Percentiles rank a stretch among this genome's conserved stretches.
Conservation (phyloP, 2,329 filamentous ascomycete species). For the Diaporthe caulivora region DNA sequence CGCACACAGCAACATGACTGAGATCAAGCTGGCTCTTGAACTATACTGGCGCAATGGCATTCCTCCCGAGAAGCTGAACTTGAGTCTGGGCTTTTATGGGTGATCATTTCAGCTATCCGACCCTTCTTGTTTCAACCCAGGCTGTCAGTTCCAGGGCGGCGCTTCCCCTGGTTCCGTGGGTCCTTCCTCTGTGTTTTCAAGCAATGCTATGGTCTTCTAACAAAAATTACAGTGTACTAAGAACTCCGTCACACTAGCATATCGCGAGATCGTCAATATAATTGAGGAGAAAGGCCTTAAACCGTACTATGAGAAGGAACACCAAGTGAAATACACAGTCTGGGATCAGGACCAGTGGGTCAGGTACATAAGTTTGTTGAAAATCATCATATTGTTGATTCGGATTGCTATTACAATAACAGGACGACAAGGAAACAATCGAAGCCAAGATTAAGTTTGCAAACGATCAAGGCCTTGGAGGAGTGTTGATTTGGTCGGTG, state of each 20-base stretch:
- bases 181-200: no score
- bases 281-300: constrained; percentile 35
- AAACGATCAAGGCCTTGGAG: no score
- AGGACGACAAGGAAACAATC: no score
- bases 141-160: constrained; percentile 41
- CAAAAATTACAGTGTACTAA: constrained; percentile 33
- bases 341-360: no score
- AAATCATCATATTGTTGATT: no score
- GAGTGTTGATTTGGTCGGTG: no score
- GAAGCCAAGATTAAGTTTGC: no score
- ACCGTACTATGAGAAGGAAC: constrained; percentile 38
- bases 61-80: constrained; percentile 52
- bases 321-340: constrained; percentile 22
- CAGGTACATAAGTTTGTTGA: no score
- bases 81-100: constrained; percentile 59
- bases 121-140: constrained; percentile 40
- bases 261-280: constrained; percentile 33
- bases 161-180: constrained; percentile 29
- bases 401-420: no score
- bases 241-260: constrained; percentile 21
- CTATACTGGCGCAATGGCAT: constrained; percentile 58
- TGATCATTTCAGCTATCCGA: constrained; percentile 41
- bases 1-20: constrained; percentile 57
- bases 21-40: constrained; percentile 54
- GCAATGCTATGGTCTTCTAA: no score